Evolutionary conservation across 176 grass and related monocot species (phyloP).

Genomic region (Aegilops sharonensis): DNA sequence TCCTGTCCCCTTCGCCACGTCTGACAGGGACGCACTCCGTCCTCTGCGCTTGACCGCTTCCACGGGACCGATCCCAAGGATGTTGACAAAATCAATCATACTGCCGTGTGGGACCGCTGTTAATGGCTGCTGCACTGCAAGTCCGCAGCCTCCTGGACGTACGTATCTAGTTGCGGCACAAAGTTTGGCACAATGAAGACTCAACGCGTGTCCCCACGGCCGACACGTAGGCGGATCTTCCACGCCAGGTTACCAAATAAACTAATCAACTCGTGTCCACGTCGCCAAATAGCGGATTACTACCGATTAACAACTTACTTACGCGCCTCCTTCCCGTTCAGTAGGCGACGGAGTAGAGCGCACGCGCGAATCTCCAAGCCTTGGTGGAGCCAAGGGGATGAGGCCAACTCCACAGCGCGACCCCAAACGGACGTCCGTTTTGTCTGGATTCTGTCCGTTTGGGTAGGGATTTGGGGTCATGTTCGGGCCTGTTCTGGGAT

Average conservation of each 20-base stretch:
- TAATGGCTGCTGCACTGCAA: conserved; percentile 4
- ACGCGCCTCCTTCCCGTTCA: not conserved
- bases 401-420: too few species aligned
- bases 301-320: not conserved
- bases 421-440: too few species aligned
- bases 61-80: not conserved
- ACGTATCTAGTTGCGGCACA: not conserved
- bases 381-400: not conserved
- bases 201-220: conserved; percentile 10
- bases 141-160: not conserved
- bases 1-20: conserved; percentile 33
- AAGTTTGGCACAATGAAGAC: not conserved
- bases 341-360: not conserved
- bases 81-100: conserved; percentile 17
- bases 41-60: conserved; percentile 28
- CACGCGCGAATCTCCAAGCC: not conserved
- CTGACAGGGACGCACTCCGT: conserved; percentile 13
- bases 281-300: not conserved
- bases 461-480: too few species aligned
- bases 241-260: not conserved
- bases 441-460: too few species aligned
- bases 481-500: too few species aligned
- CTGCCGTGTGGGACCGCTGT: conserved; percentile 27
- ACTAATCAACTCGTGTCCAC: conserved; percentile 16
- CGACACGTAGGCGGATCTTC: not conserved